Conservation (phyloP, 2,329 filamentous ascomycete genomes). For the Beauveria sp. region DNA sequence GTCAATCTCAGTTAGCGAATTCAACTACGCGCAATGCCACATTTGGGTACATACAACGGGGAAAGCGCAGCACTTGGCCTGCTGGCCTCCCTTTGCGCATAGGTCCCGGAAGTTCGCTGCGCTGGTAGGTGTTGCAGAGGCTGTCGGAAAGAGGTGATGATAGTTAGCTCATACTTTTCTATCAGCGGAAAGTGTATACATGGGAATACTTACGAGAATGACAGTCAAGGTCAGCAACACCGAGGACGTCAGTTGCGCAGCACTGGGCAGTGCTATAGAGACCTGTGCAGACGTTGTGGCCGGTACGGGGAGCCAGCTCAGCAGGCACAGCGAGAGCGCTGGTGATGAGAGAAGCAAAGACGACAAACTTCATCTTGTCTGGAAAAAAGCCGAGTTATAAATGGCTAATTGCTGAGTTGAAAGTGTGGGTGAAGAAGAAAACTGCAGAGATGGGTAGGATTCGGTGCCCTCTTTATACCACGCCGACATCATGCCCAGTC, state of each 20-base stretch:
- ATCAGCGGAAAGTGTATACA: too few species aligned
- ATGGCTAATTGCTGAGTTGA: neutral
- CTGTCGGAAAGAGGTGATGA: too few species aligned
- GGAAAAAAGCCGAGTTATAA: too few species aligned
- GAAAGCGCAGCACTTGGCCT: slow-evolving; percentile 44
- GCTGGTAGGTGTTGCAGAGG: neutral
- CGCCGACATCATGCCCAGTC: too few species aligned
- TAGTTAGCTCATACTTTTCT: too few species aligned
- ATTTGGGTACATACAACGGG: slow-evolving; percentile 27
- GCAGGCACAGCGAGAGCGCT: neutral
- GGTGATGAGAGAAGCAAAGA: neutral
- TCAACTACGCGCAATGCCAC: neutral
- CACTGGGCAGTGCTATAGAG: slow-evolving; percentile 30
- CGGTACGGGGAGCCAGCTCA: neutral
- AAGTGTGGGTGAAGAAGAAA: neutral
- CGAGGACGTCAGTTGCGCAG: slow-evolving; percentile 41
- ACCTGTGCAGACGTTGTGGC: slow-evolving; percentile 12
- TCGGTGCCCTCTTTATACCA: neutral
- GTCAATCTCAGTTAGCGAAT: neutral
- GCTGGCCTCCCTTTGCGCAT: slow-evolving; percentile 38
- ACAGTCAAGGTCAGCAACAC: slow-evolving; percentile 40
- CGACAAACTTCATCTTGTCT: neutral
- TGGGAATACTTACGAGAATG: neutral
- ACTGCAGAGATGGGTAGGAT: neutral
- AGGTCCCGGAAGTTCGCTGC: slow-evolving; percentile 14